phyloP scores from a whole-genome alignment of 805 yeast species.

The Candida lessepsii region DNA sequence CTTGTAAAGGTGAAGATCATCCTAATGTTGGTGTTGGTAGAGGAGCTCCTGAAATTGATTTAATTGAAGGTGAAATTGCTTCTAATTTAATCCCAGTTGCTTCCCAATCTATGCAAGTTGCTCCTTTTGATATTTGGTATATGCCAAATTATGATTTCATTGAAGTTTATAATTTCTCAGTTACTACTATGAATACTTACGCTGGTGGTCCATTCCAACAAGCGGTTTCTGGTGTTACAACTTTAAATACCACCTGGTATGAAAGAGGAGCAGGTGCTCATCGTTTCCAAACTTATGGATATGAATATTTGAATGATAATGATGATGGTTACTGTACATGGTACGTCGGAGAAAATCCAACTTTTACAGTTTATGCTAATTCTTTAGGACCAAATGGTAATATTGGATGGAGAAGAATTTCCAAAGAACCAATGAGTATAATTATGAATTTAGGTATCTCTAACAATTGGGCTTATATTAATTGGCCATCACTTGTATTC shows the following conservation, averaged over 20 bases:
- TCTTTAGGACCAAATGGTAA: constrained; percentile 92
- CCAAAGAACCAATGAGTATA: constrained; percentile 92
- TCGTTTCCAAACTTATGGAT: constrained; percentile 70
- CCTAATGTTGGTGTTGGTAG: constrained; percentile 39
- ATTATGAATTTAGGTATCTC: constrained; percentile 87
- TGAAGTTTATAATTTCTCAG: constrained; percentile 64
- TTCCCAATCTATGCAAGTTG: constrained; percentile 89
- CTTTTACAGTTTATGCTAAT: constrained; percentile 67
- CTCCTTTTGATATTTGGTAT: constrained; percentile 95
- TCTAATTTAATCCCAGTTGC: constrained; percentile 64
- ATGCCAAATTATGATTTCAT: constrained; percentile 82
- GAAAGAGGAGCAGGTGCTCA: constrained; percentile 54
- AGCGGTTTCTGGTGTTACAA: constrained; percentile 82
- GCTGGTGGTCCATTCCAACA: constrained; percentile 94
- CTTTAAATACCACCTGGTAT: constrained; percentile 81
- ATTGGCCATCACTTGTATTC: constrained; percentile 78
- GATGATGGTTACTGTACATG: constrained; percentile 75
- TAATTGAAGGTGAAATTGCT: constrained; percentile 78
- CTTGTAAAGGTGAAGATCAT: constrained; percentile 37
- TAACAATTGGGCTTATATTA: constrained; percentile 89
- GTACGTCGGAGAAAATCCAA: constrained; percentile 81
- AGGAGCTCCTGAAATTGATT: constrained; percentile 74
- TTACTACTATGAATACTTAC: constrained; percentile 82
- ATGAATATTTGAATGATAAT: constrained; percentile 66
- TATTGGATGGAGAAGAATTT: constrained; percentile 73